Evolutionary conservation across 2,329 filamentous ascomycete genomes (phyloP).

Genomic region (Claviceps paspali): DNA sequence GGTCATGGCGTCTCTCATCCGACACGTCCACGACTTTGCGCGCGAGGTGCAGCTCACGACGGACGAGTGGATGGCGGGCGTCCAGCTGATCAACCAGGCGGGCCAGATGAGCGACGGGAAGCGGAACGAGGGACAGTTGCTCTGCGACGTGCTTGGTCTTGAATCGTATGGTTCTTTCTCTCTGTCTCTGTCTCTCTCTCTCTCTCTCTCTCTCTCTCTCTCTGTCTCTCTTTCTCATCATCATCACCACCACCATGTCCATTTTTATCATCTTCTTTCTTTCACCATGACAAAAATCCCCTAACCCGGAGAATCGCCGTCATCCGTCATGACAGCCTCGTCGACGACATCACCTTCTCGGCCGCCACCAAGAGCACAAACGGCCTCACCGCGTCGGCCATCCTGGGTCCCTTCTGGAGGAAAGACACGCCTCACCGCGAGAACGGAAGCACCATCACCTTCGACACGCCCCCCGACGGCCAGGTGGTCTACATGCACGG

Average conservation of each 20-base stretch:
- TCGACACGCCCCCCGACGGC: slow-evolving; percentile 29
- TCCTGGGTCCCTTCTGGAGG: slow-evolving; percentile 76
- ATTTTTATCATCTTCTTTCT: no score
- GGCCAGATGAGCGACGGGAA: slow-evolving; percentile 54
- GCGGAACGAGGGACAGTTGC: slow-evolving; percentile 58
- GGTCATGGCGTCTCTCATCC: slow-evolving; percentile 52
- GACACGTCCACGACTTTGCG: slow-evolving; percentile 68
- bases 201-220: neutral
- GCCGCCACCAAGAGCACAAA: slow-evolving; percentile 26
- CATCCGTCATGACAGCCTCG: slow-evolving; percentile 34
- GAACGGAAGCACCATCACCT: slow-evolving; percentile 55
- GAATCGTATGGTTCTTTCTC: slow-evolving; percentile 36
- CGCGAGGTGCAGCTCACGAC: slow-evolving; percentile 64
- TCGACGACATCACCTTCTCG: slow-evolving; percentile 69
- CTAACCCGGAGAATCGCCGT: no score
- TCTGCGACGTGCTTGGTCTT: slow-evolving; percentile 59
- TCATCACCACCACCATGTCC: no score
- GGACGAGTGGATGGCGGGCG: slow-evolving; percentile 65
- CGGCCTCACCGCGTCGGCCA: slow-evolving; percentile 54
- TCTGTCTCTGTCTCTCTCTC: no score
- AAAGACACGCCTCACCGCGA: slow-evolving; percentile 52
- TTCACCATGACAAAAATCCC: no score
- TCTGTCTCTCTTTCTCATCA: neutral
- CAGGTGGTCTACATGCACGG: slow-evolving; percentile 52
- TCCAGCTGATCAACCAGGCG: slow-evolving; percentile 41